Conservation (phyloP, 2,329 filamentous ascomycete genomes). For the Arthrobotrys musiformis region DNA sequence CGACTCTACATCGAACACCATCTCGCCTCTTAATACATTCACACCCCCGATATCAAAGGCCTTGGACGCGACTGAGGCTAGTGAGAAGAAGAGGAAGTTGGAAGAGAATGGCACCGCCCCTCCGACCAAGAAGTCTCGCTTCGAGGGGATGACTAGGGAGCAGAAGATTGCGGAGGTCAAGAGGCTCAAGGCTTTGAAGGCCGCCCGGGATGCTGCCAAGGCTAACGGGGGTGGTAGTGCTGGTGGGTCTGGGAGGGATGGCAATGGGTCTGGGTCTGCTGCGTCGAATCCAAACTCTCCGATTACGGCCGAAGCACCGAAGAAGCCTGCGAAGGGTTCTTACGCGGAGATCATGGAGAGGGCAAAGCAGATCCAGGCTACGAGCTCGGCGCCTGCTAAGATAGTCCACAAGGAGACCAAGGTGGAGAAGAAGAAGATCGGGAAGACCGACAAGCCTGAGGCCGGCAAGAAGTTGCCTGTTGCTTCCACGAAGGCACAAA, state of each 20-base stretch:
- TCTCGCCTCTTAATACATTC: conserved; percentile 50
- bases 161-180: conserved; percentile 52
- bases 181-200: conserved; percentile 51
- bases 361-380: conserved; percentile 49
- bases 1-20: conserved; percentile 30
- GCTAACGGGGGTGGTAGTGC: conserved; percentile 4
- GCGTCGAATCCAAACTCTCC: conserved; percentile 53
- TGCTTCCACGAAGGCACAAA: not conserved
- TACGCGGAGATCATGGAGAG: conserved; percentile 53
- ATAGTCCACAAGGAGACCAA: conserved; percentile 52
- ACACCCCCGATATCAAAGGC: conserved; percentile 52
- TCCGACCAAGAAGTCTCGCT: conserved; percentile 56
- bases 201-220: conserved; percentile 43
- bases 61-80: conserved; percentile 42
- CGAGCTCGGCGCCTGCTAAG: conserved; percentile 34
- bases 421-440: conserved; percentile 48
- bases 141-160: conserved; percentile 57
- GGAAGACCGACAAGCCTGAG: conserved; percentile 44
- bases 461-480: conserved; percentile 23
- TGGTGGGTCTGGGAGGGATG: conserved; percentile 31
- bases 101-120: conserved; percentile 37
- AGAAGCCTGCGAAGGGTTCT: conserved; percentile 44
- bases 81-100: conserved; percentile 46
- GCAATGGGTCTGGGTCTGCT: conserved; percentile 51
- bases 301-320: conserved; percentile 41